Base-by-base conservation (phyloP, 1,139 yeast species). In the Yamadazyma taylorii region DNA sequence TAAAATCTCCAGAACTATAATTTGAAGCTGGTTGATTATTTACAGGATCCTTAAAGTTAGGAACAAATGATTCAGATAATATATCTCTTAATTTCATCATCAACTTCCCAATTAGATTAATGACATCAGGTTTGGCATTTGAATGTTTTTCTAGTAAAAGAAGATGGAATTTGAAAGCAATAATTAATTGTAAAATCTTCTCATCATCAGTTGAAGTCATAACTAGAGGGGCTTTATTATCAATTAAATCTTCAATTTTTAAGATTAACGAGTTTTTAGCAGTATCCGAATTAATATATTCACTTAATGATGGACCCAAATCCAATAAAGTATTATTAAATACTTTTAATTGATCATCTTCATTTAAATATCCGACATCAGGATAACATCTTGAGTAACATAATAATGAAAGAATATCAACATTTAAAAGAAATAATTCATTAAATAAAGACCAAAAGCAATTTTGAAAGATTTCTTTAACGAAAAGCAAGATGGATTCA, bases 371-470 rank as follows among this genome's bases (percentile, higher is more conserved):
- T 5, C 52, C 51, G 14, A 46, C 42, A 8, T 55, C 52, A 6
- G 51, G 40, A 29, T 24, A 38, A 24, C 48, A 37, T 27, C 37
- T 32, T 3, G 36, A 27, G 22, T 39, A 34, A 21, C 40, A 33
- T 5, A 56, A 37, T 14, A 60, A 45, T 1, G 63, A 43, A 5
- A 64, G 38, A 1, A 62, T 47, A 36, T 70, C 77, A 3, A 69
- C 41, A 11, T 57, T 45, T 19, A 65, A 41, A 1, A 69, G 60
- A 8, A 61, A 41, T 16, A 69, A 39, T n/a, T 63, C 71, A 22
- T 51, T 48, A 38, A 58, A 62, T n/a, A 70, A 56, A 2, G 63
- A 50, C 35, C 56, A 40, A 43, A 64, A 68, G 40, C 75, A 66
- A n/a, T 48, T 42, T 3, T 47, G 42, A 23, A 56, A 38, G 5